A percentile compares a stretch with the other conserved stretches of the same genome.
Conservation (phyloP, 2,329 filamentous ascomycete genomes). For the Diaporthe capsici region DNA sequence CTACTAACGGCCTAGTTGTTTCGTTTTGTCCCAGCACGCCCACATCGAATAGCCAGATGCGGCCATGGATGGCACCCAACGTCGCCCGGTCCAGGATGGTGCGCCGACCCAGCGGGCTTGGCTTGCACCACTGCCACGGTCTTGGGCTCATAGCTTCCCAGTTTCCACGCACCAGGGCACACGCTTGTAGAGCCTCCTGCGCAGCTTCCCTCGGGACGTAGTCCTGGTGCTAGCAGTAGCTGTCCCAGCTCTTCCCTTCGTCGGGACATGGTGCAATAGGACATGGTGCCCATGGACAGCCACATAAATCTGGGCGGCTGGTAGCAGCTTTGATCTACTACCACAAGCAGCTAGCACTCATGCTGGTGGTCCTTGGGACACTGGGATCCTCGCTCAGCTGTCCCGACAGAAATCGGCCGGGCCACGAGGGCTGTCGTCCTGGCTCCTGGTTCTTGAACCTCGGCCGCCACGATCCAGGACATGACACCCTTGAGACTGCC, state of each 20-base stretch:
- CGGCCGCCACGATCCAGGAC: conserved; percentile 5
- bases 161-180: background rate
- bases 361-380: background rate
- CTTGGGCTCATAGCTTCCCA: background rate
- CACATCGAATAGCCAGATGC: conserved; percentile 13
- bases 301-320: background rate
- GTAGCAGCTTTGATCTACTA: background rate
- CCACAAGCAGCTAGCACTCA: background rate
- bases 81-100: conserved; percentile 4
- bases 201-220: conserved; percentile 1
- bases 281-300: background rate
- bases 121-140: conserved; percentile 10
- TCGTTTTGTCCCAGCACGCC: background rate
- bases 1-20: background rate
- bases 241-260: background rate
- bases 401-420: background rate
- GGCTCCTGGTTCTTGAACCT: background rate
- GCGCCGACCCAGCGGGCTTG: background rate
- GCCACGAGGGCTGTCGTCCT: background rate
- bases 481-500: conserved; percentile 3
- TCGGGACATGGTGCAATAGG: background rate
- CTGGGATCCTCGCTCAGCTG: background rate
- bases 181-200: conserved; percentile 3
- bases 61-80: background rate
- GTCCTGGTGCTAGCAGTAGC: background rate